Evolutionary conservation across 2,329 filamentous ascomycete species (phyloP).

Genomic region (Madurella fahalii): DNA sequence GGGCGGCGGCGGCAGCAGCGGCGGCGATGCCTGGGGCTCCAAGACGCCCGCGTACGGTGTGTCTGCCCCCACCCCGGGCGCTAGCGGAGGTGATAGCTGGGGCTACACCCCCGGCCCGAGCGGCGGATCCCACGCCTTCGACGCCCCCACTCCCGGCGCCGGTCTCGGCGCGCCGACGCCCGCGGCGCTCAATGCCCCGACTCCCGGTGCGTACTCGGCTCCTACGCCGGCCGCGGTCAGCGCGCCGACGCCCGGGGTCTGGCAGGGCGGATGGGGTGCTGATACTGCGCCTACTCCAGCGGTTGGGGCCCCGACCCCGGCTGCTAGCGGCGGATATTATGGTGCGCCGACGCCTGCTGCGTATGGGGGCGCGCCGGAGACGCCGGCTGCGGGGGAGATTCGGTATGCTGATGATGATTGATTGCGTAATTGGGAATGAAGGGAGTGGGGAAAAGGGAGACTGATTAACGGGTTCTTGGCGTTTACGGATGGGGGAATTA

Average conservation of each 20-base stretch:
- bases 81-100: conserved; percentile 57
- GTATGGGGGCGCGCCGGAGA: conserved; percentile 51
- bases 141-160: conserved; percentile 64
- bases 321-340: conserved; percentile 56
- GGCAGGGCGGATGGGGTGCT: conserved; percentile 55
- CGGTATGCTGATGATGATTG: conserved; percentile 51
- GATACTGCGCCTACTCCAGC: conserved; percentile 66
- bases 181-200: conserved; percentile 63
- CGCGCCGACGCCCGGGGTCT: conserved; percentile 59
- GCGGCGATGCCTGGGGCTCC: conserved; percentile 62
- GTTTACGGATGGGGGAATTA: no score
- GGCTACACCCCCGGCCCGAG: conserved; percentile 52
- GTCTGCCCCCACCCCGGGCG: conserved; percentile 56
- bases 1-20: conserved; percentile 31
- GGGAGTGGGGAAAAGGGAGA: background rate
- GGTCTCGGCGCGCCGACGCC: conserved; percentile 58
- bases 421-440: background rate
- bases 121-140: conserved; percentile 52
- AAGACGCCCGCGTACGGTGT: conserved; percentile 73
- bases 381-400: conserved; percentile 57
- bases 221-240: conserved; percentile 61
- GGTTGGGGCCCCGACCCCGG: conserved; percentile 64
- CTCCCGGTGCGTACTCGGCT: conserved; percentile 64
- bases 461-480: no score
- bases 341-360: conserved; percentile 64